These are phyloP conservation scores for Pythium aphanidermatum DNA, from an alignment of 352 stramenopile genomes.

Conservation along the genomic window DNA sequence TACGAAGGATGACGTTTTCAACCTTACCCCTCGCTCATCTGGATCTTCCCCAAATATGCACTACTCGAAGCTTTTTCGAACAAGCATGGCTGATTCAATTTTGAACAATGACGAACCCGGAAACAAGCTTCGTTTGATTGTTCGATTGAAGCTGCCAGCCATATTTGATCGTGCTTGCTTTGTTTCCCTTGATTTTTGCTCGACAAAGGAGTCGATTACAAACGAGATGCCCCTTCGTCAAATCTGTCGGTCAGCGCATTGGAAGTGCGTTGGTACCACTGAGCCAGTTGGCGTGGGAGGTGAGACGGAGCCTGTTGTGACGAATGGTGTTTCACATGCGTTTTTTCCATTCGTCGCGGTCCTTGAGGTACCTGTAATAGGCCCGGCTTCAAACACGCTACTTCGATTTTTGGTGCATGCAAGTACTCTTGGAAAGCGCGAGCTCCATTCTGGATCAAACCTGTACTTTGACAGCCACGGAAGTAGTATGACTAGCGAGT, in stretches of 20 bases:
- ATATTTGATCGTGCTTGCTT: slow-evolving; percentile 76
- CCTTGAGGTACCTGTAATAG: slow-evolving; percentile 74
- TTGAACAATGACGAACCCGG: slow-evolving; percentile 75
- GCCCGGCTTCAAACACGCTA: slow-evolving; percentile 72
- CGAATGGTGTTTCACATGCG: slow-evolving; percentile 42
- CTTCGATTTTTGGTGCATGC: slow-evolving; percentile 84
- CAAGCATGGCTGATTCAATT: slow-evolving; percentile 72
- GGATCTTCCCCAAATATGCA: slow-evolving; percentile 74
- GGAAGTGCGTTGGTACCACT: slow-evolving; percentile 81
- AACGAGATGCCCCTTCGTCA: slow-evolving; percentile 40
- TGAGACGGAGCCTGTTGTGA: slow-evolving; percentile 60
- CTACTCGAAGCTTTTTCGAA: slow-evolving; percentile 73
- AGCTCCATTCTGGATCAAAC: slow-evolving; percentile 26
- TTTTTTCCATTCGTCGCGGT: slow-evolving; percentile 85
- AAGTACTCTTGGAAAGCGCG: slow-evolving; percentile 64
- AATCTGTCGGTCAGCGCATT: slow-evolving; percentile 52
- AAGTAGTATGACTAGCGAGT: slow-evolving; percentile 20
- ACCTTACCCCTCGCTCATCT: slow-evolving; percentile 73
- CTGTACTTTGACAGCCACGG: slow-evolving; percentile 38
- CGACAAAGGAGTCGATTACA: slow-evolving; percentile 57
- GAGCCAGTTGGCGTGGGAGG: slow-evolving; percentile 63
- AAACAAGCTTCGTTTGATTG: slow-evolving; percentile 76
- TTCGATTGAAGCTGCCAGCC: slow-evolving; percentile 74
- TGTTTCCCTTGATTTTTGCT: slow-evolving; percentile 80
- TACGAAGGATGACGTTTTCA: slow-evolving; percentile 82